Evolutionary conservation across 2,329 filamentous ascomycete genomes (phyloP).

Genomic region (Ophiostoma novo-ulmi): DNA sequence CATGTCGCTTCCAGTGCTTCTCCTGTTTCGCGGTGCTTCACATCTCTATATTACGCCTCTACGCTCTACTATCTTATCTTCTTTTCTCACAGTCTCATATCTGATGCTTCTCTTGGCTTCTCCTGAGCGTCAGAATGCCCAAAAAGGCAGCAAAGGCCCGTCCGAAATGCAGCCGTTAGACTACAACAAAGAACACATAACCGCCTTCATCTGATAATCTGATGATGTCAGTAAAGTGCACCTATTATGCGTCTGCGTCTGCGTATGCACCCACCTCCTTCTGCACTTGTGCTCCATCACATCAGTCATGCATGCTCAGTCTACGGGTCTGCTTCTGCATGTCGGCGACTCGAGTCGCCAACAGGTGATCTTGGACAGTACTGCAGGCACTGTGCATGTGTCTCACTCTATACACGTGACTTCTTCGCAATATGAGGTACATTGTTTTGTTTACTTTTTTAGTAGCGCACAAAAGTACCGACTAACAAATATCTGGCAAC

Average conservation of each 20-base stretch:
- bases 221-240: not conserved
- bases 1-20: not conserved
- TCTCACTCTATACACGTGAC: not conserved
- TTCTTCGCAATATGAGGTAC: not conserved
- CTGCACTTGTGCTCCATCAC: not conserved
- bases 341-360: not conserved
- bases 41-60: not conserved
- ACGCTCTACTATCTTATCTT: not conserved
- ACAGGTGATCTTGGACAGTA: slow-evolving; percentile 12
- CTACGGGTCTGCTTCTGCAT: not conserved
- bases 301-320: not conserved
- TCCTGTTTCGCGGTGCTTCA: not conserved
- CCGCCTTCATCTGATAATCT: not conserved
- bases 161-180: too few species aligned
- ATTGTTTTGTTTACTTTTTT: slow-evolving; percentile 6
- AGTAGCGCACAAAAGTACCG: slow-evolving; percentile 14
- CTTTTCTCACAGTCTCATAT: too few species aligned
- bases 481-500: slow-evolving; percentile 3
- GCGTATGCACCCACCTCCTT: not conserved
- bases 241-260: not conserved
- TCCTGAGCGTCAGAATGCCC: not conserved
- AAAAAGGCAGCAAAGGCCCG: not conserved
- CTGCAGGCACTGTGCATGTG: slow-evolving; percentile 10
- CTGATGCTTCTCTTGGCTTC: not conserved
- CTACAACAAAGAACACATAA: not conserved